A percentile compares a stretch with the other conserved stretches of the same genome.
These are phyloP conservation scores for Boletus tylopilopsis DNA, from an alignment of 768 basidiomycete species.

Conservation along the genomic window DNA sequence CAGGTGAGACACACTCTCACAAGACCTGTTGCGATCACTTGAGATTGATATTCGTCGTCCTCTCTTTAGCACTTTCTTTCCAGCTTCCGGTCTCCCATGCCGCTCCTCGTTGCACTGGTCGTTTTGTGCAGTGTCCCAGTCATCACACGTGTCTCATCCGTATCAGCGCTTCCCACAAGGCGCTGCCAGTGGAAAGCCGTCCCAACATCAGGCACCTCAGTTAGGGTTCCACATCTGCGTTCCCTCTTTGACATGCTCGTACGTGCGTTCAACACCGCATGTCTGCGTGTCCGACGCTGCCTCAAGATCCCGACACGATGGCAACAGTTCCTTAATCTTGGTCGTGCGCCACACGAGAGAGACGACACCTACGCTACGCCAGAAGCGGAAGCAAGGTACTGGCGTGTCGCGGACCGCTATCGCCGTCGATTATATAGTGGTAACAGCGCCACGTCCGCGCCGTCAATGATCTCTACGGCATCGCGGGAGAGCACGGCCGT, in stretches of 20 bases:
- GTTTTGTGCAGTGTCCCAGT: slow-evolving; percentile 9
- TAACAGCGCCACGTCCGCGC: slow-evolving; percentile 1
- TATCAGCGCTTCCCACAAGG: slow-evolving; percentile 1
- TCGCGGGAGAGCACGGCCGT: slow-evolving; percentile 6
- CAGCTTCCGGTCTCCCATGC: slow-evolving; percentile 1
- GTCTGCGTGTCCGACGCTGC: slow-evolving; percentile 12
- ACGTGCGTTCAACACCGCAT: slow-evolving; percentile 14
- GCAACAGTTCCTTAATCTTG: neutral
- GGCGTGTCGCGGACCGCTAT: slow-evolving; percentile 27
- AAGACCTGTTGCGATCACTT: neutral
- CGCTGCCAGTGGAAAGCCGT: slow-evolving; percentile 9
- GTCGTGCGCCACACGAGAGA: neutral
- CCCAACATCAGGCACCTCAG: neutral
- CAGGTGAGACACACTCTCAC: no score
- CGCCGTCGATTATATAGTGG: slow-evolving; percentile 26
- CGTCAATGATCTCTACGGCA: neutral
- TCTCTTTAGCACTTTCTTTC: slow-evolving; percentile 4
- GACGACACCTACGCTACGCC: slow-evolving; percentile 21
- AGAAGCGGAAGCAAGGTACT: slow-evolving; percentile 29
- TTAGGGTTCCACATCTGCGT: neutral
- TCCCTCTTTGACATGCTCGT: slow-evolving; percentile 11
- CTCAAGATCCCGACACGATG: slow-evolving; percentile 9
- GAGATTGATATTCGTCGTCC: neutral
- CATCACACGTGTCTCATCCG: neutral
- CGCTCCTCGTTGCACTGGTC: slow-evolving; percentile 7